Evolutionary conservation across 148 eudicot species (phyloP), one percentile per base, ranked within the genome.

Genomic region (Arctostaphylos glauca): DNA sequence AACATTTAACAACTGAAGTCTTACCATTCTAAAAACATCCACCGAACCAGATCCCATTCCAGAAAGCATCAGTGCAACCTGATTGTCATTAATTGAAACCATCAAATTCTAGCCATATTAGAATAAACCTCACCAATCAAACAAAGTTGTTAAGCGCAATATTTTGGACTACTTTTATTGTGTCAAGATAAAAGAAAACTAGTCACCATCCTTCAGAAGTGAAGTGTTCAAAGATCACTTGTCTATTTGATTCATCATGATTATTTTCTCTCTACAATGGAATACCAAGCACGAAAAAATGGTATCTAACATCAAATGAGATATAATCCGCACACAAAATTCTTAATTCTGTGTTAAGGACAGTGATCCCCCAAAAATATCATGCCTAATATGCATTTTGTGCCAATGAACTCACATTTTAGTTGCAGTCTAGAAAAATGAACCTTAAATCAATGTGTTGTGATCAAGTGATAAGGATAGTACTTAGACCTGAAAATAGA

Each of bases 21-120:
- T 83, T 93, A 96, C 99, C 97, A 89, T 93, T 85, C 97, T 91
- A 66, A 96, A 96, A 68, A 96, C 98, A 89, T 96, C 99, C 66
- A 90, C 80, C 5, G 93, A 83, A 68, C 87, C 90, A 80, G 90
- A 76, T 81, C 99, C 98, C 99, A 96, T 96, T 86, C 99, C 99
- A 10, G 99, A 87, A 15, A 96, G 94, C 98, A 96, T 96, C 84
- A 96, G 71, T 3, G 93, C 99, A 25, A 96, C 99, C 99, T 96
- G 89, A 58, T 82, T 76, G 74, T 75, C 81, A 86, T 77, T 53
- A 66, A n/a, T 54, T 78, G 79, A 78, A 70, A 75, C 38, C 10
- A 10, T 44, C 5, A 79, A 79, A 3, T 9, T 79, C n/a, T 6
- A 41, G 46, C 71, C 6, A 6, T 60, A 66, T 60, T 52, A 54